phyloP scores from a whole-genome alignment of 2,329 filamentous ascomycete species.

The Pyrenophora graminea region DNA sequence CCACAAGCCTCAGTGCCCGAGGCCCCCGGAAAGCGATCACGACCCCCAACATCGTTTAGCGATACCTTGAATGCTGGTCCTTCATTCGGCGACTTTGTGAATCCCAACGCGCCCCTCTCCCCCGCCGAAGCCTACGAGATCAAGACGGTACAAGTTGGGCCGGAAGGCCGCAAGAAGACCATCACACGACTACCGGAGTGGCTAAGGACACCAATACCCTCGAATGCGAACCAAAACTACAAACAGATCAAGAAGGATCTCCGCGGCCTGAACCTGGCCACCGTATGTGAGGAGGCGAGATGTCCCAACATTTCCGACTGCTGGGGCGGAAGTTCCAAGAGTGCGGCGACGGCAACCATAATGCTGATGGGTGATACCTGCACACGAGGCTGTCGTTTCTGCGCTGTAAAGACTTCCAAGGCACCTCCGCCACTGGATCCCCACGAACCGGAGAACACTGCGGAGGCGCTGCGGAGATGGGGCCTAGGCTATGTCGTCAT shows the following conservation, averaged over 20 bases:
- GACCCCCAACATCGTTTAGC: conserved; percentile 59
- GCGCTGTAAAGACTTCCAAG: conserved; percentile 88
- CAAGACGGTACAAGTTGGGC: conserved; percentile 65
- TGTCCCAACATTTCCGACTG: conserved; percentile 98
- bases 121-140: conserved; percentile 62
- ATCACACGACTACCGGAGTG: conserved; percentile 82
- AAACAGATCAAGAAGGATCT: conserved; percentile 95
- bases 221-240: conserved; percentile 78
- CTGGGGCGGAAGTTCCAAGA: conserved; percentile 90
- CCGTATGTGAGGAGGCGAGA: conserved; percentile 94
- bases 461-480: conserved; percentile 90
- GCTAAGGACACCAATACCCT: conserved; percentile 95
- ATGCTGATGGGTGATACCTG: conserved; percentile 99
- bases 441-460: conserved; percentile 95
- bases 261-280: conserved; percentile 85
- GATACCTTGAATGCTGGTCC: conserved; percentile 68
- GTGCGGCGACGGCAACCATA: conserved; percentile 92
- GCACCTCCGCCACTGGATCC: conserved; percentile 80
- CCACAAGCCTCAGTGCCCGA: conserved; percentile 24
- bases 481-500: conserved; percentile 94
- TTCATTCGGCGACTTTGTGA: conserved; percentile 66
- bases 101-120: conserved; percentile 48
- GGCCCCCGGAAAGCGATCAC: conserved; percentile 36
- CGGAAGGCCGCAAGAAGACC: conserved; percentile 65
- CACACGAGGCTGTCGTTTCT: conserved; percentile 94